These are phyloP conservation scores for Herpetomonas samuelpessoai DNA, from an alignment of 208 protist species.

Conservation along the genomic window DNA sequence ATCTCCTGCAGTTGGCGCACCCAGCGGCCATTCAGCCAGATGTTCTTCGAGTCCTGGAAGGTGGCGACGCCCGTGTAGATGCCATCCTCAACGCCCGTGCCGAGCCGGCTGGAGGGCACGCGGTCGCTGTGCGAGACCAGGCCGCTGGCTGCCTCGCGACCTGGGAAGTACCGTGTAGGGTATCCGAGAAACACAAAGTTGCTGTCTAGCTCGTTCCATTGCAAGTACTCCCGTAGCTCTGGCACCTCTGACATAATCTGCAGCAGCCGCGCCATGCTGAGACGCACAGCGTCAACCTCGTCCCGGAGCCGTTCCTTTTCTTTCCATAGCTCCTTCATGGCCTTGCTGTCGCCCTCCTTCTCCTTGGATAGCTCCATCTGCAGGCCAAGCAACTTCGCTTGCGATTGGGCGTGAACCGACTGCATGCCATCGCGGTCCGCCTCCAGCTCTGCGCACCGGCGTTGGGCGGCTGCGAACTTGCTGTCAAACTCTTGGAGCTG, in stretches of 20 bases:
- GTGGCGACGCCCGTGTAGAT: slow-evolving; percentile 63
- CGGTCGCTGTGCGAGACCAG: neutral
- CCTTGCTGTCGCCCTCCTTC: neutral
- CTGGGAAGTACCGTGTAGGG: slow-evolving; percentile 42
- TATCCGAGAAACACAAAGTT: slow-evolving; percentile 76
- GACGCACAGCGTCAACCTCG: slow-evolving; percentile 49
- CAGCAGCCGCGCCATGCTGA: slow-evolving; percentile 76
- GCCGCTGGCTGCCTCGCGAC: slow-evolving; percentile 5
- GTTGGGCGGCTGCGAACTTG: slow-evolving; percentile 13
- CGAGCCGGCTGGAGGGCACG: neutral
- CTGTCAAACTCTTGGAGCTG: slow-evolving; percentile 26
- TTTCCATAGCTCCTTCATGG: slow-evolving; percentile 11
- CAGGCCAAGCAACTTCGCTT: slow-evolving; percentile 12
- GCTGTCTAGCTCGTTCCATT: slow-evolving; percentile 46
- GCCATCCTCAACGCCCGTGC: slow-evolving; percentile 78
- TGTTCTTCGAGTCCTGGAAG: slow-evolving; percentile 66
- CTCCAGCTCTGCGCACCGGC: slow-evolving; percentile 14
- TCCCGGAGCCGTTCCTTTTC: slow-evolving; percentile 43
- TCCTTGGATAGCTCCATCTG: slow-evolving; percentile 6
- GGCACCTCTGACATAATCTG: slow-evolving; percentile 73
- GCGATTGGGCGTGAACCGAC: neutral
- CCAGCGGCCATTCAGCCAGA: slow-evolving; percentile 82
- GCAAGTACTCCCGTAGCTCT: slow-evolving; percentile 49
- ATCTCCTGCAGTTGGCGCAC: slow-evolving; percentile 63
- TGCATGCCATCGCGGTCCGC: neutral